Percentiles rank a stretch among this genome's conserved stretches.
These are phyloP conservation scores for Phytophthora capsici DNA, from an alignment of 352 stramenopile species.

Conservation along the genomic window DNA sequence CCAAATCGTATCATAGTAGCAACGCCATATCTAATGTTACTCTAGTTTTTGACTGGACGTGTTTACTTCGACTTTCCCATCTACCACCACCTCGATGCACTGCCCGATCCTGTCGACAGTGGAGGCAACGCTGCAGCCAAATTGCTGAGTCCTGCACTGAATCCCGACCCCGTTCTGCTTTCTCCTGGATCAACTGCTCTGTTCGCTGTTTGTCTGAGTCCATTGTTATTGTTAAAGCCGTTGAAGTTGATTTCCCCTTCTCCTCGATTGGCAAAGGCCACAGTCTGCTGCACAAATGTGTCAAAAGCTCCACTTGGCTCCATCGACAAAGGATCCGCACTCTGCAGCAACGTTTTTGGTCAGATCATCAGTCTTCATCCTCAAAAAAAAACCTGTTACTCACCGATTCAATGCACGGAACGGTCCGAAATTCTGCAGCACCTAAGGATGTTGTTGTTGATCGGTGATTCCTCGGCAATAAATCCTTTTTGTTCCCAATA, in stretches of 20 bases:
- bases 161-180: constrained; percentile 4
- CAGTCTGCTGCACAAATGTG: constrained; percentile 68
- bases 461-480: constrained; percentile 28
- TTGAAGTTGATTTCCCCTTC: constrained; percentile 16
- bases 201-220: constrained; percentile 57
- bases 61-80: background rate
- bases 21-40: constrained; percentile 41
- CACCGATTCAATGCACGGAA: constrained; percentile 68
- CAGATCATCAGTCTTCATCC: background rate
- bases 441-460: constrained; percentile 30
- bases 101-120: constrained; percentile 32
- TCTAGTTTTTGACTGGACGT: constrained; percentile 33
- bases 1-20: constrained; percentile 36
- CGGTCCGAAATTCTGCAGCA: constrained; percentile 51
- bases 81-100: constrained; percentile 46
- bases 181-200: constrained; percentile 35
- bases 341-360: constrained; percentile 32
- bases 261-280: constrained; percentile 61
- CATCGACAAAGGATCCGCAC: constrained; percentile 57
- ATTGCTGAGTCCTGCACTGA: constrained; percentile 14
- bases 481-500: constrained; percentile 84
- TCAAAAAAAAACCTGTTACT: background rate
- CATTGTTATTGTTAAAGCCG: constrained; percentile 28
- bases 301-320: constrained; percentile 58
- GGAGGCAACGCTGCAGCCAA: constrained; percentile 21